Conservation (phyloP, 352 stramenopile genomes). For the Phytophthora multivora region DNA sequence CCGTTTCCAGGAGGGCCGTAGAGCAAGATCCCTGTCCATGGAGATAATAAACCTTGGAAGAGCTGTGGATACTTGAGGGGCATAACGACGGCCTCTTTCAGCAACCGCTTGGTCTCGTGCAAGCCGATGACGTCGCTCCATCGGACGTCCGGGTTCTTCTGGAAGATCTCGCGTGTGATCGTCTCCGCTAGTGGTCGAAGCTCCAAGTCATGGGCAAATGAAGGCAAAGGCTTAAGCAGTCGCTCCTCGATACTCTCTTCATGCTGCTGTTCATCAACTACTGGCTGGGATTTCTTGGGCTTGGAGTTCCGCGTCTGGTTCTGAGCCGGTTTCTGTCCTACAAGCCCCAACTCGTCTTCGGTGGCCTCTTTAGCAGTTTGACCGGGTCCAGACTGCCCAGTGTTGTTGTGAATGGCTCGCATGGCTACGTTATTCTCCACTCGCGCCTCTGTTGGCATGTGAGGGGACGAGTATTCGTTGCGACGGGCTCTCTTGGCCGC, state of each 20-base stretch:
- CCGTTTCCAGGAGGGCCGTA: slow-evolving; percentile 87
- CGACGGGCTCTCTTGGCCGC: slow-evolving; percentile 64
- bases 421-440: slow-evolving; percentile 82
- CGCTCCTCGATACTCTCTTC: slow-evolving; percentile 72
- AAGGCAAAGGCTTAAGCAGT: slow-evolving; percentile 87
- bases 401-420: slow-evolving; percentile 51
- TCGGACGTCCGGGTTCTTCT: slow-evolving; percentile 89
- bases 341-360: slow-evolving; percentile 64
- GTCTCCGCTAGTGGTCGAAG: slow-evolving; percentile 84
- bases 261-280: slow-evolving; percentile 15
- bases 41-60: slow-evolving; percentile 91
- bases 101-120: slow-evolving; percentile 91
- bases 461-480: slow-evolving; percentile 78
- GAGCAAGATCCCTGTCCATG: slow-evolving; percentile 91
- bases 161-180: slow-evolving; percentile 93
- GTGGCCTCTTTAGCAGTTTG: slow-evolving; percentile 7
- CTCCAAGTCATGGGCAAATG: slow-evolving; percentile 88
- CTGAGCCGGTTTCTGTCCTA: slow-evolving; percentile 69
- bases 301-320: slow-evolving; percentile 21
- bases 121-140: slow-evolving; percentile 91
- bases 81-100: slow-evolving; percentile 96
- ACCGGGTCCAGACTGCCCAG: neutral
- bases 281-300: slow-evolving; percentile 34
- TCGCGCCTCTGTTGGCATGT: slow-evolving; percentile 78
- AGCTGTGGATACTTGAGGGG: slow-evolving; percentile 95